These are phyloP conservation scores for Lomentospora prolificans DNA, from an alignment of 2,329 filamentous ascomycete species.

Conservation along the genomic window DNA sequence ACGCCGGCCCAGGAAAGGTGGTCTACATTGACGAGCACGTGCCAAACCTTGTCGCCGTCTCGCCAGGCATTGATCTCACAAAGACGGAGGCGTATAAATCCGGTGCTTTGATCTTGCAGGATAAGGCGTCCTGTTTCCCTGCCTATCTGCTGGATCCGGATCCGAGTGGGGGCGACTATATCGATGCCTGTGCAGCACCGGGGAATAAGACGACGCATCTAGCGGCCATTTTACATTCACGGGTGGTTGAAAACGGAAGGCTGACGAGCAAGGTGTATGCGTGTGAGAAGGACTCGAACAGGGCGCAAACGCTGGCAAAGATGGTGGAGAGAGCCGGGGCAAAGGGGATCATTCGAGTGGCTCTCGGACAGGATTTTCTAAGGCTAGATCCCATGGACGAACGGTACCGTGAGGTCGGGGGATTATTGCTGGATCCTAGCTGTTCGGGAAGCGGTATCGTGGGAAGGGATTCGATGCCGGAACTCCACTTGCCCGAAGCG, in stretches of 20 bases:
- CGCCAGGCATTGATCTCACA: conserved; percentile 61
- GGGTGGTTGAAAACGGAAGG: conserved; percentile 25
- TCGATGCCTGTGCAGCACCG: conserved; percentile 91
- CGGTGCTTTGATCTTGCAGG: conserved; percentile 81
- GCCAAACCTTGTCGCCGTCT: conserved; percentile 72
- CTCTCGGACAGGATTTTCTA: conserved; percentile 72
- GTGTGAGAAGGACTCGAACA: conserved; percentile 64
- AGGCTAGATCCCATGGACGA: conserved; percentile 55
- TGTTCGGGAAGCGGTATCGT: conserved; percentile 95
- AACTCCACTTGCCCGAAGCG: conserved; percentile 47
- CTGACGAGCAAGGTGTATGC: conserved; percentile 49
- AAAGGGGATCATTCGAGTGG: conserved; percentile 54
- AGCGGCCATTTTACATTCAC: conserved; percentile 57
- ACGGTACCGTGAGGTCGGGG: conserved; percentile 61
- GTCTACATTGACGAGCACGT: conserved; percentile 72
- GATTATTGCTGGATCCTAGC: conserved; percentile 81
- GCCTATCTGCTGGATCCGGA: conserved; percentile 72
- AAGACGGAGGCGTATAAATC: conserved; percentile 62
- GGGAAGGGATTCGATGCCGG: conserved; percentile 69
- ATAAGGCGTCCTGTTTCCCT: conserved; percentile 95
- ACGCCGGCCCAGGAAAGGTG: conserved; percentile 18
- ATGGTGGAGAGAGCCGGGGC: conserved; percentile 78
- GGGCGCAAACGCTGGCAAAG: conserved; percentile 67
- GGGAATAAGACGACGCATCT: conserved; percentile 97
- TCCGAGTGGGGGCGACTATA: conserved; percentile 59